Evolutionary conservation across 2,329 filamentous ascomycete species (phyloP).

Genomic region (Dothiorella sarmentorum): DNA sequence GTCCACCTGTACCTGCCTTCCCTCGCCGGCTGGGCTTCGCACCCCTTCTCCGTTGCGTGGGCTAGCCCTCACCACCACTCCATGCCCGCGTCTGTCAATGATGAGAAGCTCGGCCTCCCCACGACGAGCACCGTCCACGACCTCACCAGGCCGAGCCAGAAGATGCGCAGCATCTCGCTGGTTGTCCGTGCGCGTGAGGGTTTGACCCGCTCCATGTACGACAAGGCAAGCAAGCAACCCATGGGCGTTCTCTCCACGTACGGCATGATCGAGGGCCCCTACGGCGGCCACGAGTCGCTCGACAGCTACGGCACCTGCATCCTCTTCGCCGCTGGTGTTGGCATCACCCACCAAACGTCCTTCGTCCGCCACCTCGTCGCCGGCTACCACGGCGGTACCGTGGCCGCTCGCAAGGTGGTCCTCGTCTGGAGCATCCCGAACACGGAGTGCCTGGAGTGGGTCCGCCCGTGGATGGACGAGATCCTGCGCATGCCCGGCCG

Average conservation of each 20-base stretch:
- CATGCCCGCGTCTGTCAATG: constrained; percentile 23
- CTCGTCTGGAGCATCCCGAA: constrained; percentile 78
- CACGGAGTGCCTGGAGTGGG: constrained; percentile 62
- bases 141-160: constrained; percentile 25
- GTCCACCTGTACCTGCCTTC: constrained; percentile 59
- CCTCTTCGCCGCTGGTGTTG: constrained; percentile 76
- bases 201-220: constrained; percentile 67
- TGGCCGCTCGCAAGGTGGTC: constrained; percentile 67
- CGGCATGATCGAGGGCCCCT: constrained; percentile 72
- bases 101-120: constrained; percentile 30
- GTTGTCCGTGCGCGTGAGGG: constrained; percentile 71
- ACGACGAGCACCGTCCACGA: constrained; percentile 29
- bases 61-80: constrained; percentile 1
- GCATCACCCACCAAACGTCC: constrained; percentile 75
- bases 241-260: constrained; percentile 61
- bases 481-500: constrained; percentile 59
- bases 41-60: constrained; percentile 49
- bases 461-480: constrained; percentile 64
- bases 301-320: constrained; percentile 75
- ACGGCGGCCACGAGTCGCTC: constrained; percentile 67
- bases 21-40: constrained; percentile 41
- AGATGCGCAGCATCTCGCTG: constrained; percentile 59
- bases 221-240: constrained; percentile 60
- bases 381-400: constrained; percentile 65
- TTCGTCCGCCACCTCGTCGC: constrained; percentile 70